These are phyloP conservation scores for Pyrus hybrid DNA, from an alignment of 331 rosid species.

Conservation along the genomic window DNA sequence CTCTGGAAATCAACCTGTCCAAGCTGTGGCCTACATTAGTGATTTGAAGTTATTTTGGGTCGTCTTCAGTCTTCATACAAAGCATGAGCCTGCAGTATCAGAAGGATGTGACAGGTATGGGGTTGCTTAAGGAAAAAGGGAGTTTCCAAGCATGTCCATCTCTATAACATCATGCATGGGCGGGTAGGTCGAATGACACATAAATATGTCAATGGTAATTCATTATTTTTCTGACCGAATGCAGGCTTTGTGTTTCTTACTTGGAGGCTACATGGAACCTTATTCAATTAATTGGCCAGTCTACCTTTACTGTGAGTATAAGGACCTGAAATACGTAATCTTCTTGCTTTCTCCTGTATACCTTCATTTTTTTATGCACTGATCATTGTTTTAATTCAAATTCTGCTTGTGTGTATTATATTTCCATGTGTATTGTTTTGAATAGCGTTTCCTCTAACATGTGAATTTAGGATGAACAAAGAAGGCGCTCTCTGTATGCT, in stretches of 20 bases:
- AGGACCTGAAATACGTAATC: background rate
- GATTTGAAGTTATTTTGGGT: conserved; percentile 67
- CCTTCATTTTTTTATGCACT: background rate
- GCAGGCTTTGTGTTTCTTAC: conserved; percentile 53
- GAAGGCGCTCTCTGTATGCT: conserved; percentile 57
- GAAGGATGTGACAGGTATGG: conserved; percentile 72
- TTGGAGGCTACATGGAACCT: conserved; percentile 64
- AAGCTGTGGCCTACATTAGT: conserved; percentile 62
- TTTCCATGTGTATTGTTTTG: conserved; percentile 2
- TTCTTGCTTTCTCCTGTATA: background rate
- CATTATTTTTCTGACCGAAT: conserved; percentile 1
- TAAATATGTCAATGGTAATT: conserved; percentile 6
- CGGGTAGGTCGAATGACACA: background rate
- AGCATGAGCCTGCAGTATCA: conserved; percentile 42
- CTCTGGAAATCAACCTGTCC: conserved; percentile 74
- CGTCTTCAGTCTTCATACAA: conserved; percentile 61
- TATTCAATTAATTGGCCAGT: conserved; percentile 42
- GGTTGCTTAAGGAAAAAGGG: background rate
- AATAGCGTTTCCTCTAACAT: conserved; percentile 3
- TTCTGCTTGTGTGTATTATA: background rate
- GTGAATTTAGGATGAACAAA: conserved; percentile 61
- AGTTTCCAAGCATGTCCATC: background rate
- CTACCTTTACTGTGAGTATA: conserved; percentile 59
- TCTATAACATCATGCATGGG: background rate
- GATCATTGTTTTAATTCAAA: background rate